Conservation (phyloP, 1,284 basidiomycete genomes). For the Apiotrichum mycotoxinovorans region DNA sequence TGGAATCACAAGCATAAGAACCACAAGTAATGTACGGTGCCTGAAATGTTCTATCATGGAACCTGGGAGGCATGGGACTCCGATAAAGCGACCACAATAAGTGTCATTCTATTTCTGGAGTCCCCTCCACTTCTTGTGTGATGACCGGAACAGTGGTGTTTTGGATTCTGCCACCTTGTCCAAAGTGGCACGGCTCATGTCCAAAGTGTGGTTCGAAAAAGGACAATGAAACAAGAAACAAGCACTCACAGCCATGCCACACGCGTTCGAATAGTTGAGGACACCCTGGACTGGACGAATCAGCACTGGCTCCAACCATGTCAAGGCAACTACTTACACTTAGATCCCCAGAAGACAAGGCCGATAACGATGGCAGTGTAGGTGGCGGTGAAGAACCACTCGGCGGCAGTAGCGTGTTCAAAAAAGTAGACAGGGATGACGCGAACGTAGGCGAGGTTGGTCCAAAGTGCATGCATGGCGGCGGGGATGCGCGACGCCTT, state of each 20-base stretch:
- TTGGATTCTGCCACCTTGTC: too few species aligned
- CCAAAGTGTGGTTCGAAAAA: too few species aligned
- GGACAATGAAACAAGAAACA: too few species aligned
- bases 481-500: background rate
- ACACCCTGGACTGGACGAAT: conserved; percentile 6
- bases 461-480: conserved; percentile 2
- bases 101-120: too few species aligned
- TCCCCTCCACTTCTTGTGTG: too few species aligned
- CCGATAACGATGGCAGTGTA: conserved; percentile 18
- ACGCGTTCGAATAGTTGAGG: conserved; percentile 10
- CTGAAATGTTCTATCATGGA: too few species aligned
- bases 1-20: too few species aligned
- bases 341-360: conserved; percentile 11
- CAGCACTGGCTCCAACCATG: background rate
- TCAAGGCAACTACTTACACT: background rate
- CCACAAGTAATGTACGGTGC: too few species aligned
- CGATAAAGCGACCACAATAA: too few species aligned
- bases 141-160: too few species aligned
- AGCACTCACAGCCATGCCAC: background rate
- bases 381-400: conserved; percentile 17
- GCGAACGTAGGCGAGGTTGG: conserved; percentile 18
- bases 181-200: too few species aligned
- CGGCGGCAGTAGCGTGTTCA: conserved; percentile 5
- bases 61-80: too few species aligned
- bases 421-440: conserved; percentile 18